These are phyloP conservation scores for Podospora sp. DNA, from an alignment of 495 filamentous ascomycete species.

Conservation along the genomic window DNA sequence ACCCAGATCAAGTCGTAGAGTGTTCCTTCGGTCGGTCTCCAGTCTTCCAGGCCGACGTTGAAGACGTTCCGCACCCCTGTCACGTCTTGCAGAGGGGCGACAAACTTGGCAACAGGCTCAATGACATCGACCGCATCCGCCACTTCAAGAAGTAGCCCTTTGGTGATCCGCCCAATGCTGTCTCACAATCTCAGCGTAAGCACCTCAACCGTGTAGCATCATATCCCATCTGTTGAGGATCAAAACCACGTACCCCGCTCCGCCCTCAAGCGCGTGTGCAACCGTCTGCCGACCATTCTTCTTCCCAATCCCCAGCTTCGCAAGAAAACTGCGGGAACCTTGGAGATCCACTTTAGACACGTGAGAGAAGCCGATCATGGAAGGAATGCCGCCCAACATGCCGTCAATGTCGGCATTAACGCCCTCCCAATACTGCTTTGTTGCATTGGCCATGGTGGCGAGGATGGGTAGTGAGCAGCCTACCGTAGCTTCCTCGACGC, in stretches of 20 bases:
- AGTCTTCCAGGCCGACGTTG: slow-evolving; percentile 74
- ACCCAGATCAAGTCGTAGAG: slow-evolving; percentile 69
- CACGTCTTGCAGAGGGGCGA: slow-evolving; percentile 46
- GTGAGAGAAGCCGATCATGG: slow-evolving; percentile 33
- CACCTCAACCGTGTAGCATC: not conserved
- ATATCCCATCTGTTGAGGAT: not conserved
- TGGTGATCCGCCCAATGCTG: slow-evolving; percentile 10
- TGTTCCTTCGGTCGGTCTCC: slow-evolving; percentile 55
- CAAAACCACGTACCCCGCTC: not conserved
- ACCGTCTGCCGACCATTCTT: not conserved
- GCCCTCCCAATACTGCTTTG: slow-evolving; percentile 6
- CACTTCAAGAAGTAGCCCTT: slow-evolving; percentile 27
- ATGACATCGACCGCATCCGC: slow-evolving; percentile 48
- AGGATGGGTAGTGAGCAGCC: not conserved
- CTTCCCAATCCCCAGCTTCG: slow-evolving; percentile 5
- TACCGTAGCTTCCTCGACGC: too few relatives aligned
- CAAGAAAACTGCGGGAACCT: slow-evolving; percentile 10
- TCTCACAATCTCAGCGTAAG: not conserved
- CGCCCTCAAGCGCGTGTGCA: slow-evolving; percentile 2
- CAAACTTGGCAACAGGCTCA: slow-evolving; percentile 62
- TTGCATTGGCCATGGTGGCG: not conserved
- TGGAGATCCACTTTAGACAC: slow-evolving; percentile 75
- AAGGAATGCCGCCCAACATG: slow-evolving; percentile 69
- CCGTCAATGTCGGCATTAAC: not conserved
- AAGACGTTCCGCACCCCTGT: slow-evolving; percentile 61